phyloP scores from a whole-genome alignment of 2,329 filamentous ascomycete genomes.

The Aureobasidium sp. region DNA sequence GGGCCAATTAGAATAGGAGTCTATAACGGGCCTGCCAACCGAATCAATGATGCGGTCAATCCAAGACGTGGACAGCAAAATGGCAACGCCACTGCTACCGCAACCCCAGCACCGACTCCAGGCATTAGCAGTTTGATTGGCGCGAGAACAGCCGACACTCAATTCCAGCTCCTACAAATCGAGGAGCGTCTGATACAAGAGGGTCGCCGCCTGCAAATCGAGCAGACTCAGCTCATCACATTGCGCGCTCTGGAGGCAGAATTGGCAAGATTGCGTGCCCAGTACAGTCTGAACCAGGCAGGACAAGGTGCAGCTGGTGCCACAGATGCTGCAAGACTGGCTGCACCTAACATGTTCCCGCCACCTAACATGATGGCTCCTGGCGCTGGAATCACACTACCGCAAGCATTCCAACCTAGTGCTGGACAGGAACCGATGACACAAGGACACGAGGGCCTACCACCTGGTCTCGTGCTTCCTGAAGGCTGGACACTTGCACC shows the following conservation, averaged over 20 bases:
- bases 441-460: slow-evolving; percentile 41
- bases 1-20: slow-evolving; percentile 71
- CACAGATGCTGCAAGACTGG: slow-evolving; percentile 4
- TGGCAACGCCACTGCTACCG: background rate
- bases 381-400: slow-evolving; percentile 23
- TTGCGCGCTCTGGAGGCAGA: slow-evolving; percentile 63
- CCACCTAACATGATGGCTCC: background rate
- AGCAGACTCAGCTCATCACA: slow-evolving; percentile 61
- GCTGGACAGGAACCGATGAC: slow-evolving; percentile 29
- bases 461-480: slow-evolving; percentile 46
- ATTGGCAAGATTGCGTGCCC: slow-evolving; percentile 55
- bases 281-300: slow-evolving; percentile 22
- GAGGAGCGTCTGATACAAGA: slow-evolving; percentile 65
- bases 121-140: slow-evolving; percentile 20
- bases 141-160: slow-evolving; percentile 25
- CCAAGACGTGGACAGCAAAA: slow-evolving; percentile 1
- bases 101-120: slow-evolving; percentile 23
- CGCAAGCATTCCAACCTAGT: slow-evolving; percentile 27
- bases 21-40: slow-evolving; percentile 46
- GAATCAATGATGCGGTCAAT: slow-evolving; percentile 39
- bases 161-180: slow-evolving; percentile 56
- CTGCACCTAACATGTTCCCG: background rate
- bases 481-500: slow-evolving; percentile 47
- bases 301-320: slow-evolving; percentile 6
- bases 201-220: slow-evolving; percentile 54